phyloP scores from a whole-genome alignment of 2,329 filamentous ascomycete genomes.

The Exophiala lecanii-corni region DNA sequence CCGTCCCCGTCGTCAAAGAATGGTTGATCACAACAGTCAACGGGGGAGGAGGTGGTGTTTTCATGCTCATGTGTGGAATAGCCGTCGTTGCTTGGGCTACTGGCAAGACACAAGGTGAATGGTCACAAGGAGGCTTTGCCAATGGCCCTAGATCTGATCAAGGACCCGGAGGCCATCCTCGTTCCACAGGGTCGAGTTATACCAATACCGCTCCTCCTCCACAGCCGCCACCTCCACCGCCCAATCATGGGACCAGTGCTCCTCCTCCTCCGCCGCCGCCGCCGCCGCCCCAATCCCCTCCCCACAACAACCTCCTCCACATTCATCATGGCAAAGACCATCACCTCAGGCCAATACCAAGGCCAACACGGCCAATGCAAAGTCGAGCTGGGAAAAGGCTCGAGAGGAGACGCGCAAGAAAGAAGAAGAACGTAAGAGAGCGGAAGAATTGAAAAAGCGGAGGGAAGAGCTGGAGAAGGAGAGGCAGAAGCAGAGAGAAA shows the following conservation, averaged over 20 bases:
- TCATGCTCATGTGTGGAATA: conserved; percentile 66
- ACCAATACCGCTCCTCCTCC: conserved; percentile 8
- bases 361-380: conserved; percentile 21
- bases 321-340: conserved; percentile 27
- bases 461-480: conserved; percentile 26
- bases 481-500: conserved; percentile 26
- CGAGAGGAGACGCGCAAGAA: conserved; percentile 28
- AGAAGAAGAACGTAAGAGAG: conserved; percentile 26
- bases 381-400: conserved; percentile 28
- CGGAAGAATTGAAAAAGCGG: conserved; percentile 25
- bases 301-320: conserved; percentile 21
- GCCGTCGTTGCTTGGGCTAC: conserved; percentile 74
- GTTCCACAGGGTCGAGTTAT: conserved; percentile 10
- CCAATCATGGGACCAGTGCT: neutral
- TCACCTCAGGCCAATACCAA: conserved; percentile 22
- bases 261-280: conserved; percentile 5
- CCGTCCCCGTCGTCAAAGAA: conserved; percentile 66
- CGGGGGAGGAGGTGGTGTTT: conserved; percentile 67
- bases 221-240: conserved; percentile 6
- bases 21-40: conserved; percentile 70
- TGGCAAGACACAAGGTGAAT: conserved; percentile 59
- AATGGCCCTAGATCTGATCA: conserved; percentile 3
- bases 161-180: conserved; percentile 7
- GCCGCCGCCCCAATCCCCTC: conserved; percentile 13
- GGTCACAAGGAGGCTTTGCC: conserved; percentile 23